Evolutionary conservation across 768 basidiomycete species (phyloP).

Genomic region (Russula earlei): DNA sequence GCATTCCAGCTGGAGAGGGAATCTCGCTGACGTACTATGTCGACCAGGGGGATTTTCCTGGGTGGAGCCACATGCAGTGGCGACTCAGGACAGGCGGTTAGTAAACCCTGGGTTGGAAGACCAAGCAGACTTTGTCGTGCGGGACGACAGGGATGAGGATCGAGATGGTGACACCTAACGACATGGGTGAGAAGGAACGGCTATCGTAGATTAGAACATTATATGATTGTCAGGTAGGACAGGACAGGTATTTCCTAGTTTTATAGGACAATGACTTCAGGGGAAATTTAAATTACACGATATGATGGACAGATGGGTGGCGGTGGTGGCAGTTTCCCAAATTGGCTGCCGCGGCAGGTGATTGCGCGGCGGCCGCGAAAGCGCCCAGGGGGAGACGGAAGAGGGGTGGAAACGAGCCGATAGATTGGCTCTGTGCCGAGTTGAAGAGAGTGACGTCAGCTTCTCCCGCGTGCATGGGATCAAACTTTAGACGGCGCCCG

Average conservation of each 20-base stretch:
- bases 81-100: constrained; percentile 62
- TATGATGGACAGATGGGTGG: too few species aligned
- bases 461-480: not conserved
- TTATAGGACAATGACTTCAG: not conserved
- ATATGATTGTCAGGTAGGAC: not conserved
- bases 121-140: constrained; percentile 5
- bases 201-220: not conserved
- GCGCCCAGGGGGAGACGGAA: too few species aligned
- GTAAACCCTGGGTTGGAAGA: constrained; percentile 58
- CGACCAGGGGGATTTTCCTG: constrained; percentile 74
- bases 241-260: too few species aligned
- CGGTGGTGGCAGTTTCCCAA: not conserved
- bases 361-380: not conserved
- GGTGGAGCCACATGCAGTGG: constrained; percentile 52
- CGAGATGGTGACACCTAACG: not conserved
- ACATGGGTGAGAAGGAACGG: not conserved
- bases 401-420: not conserved
- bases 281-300: not conserved
- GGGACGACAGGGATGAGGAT: constrained; percentile 14
- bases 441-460: constrained; percentile 7
- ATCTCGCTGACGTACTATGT: constrained; percentile 69
- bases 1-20: constrained; percentile 65
- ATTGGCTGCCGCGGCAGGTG: constrained; percentile 8
- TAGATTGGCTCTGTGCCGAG: not conserved
- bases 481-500: constrained; percentile 17